Evolutionary conservation across 192 early-diverging fungal species (phyloP), one percentile per base, ranked within the genome.

Genomic region (Helicostylum pulchrum): DNA sequence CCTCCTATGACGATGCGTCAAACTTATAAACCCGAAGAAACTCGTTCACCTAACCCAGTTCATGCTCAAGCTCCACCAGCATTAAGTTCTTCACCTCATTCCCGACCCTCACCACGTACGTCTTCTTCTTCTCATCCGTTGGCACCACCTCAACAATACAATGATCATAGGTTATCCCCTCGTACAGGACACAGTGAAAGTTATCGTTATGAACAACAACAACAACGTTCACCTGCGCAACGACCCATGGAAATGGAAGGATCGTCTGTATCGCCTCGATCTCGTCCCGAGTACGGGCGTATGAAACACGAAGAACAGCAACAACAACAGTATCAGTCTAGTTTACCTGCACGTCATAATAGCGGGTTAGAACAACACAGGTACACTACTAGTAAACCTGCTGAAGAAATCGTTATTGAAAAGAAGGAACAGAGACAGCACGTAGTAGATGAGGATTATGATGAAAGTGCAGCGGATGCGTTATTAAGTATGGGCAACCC

Each of bases 381-480:
- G 2, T 48, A 17, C 46, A 15, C 14, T 34, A n/a, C n/a, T n/a
- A n/a, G n/a, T n/a, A 54, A 34, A 9, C 9, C 30, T 2, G 53
- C 9, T 11, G 14, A 14, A 61, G 21, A 11, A 15, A 12, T 1
- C 31, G 23, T 17, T 19, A 10, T 15, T 5, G 23, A n/a, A 5
- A 46, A 47, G 23, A 17, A 45, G 23, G 14, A 44, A 17, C 3
- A 17, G 7, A 44, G 56, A 10, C 54, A 59, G 2, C 20, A 59
- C 9, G 30, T 64, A 2, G 30, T 64, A 2, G 68, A 70, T 56
- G 69, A 71, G 10, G 69, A 71, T 46, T 71, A 65, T 61, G 69
- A 71, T 61, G 63, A 65, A 11, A 64, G 55, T 21, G 69, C 69
- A 14, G 69, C 62, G 23, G 69, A 71, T 71, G 55, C 51, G 4